Percentiles rank a stretch among this genome's conserved stretches.
Evolutionary conservation across 78 protist species (phyloP).

Genomic region (Dictyostelium capitatum): DNA sequence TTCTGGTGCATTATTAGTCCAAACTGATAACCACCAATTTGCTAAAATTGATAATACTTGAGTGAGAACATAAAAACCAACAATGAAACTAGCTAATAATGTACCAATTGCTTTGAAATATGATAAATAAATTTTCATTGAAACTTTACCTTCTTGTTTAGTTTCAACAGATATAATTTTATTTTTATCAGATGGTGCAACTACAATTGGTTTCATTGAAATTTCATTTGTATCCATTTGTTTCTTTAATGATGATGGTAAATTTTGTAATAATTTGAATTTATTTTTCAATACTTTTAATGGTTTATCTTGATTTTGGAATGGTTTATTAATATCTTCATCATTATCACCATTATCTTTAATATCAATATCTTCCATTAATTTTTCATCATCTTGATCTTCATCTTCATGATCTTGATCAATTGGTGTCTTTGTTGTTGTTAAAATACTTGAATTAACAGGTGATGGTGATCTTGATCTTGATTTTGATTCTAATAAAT

Average conservation of each 20-base stretch:
- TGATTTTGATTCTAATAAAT: not conserved
- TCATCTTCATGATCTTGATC: not conserved
- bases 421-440: not conserved
- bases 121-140: slow-evolving; percentile 21
- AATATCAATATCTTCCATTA: slow-evolving; percentile 46
- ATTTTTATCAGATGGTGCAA: not conserved
- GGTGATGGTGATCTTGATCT: slow-evolving; percentile 28
- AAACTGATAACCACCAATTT: slow-evolving; percentile 59
- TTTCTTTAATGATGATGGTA: slow-evolving; percentile 3
- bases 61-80: slow-evolving; percentile 9
- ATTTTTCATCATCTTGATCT: slow-evolving; percentile 4
- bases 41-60: slow-evolving; percentile 55
- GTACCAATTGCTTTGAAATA: slow-evolving; percentile 72
- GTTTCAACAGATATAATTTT: slow-evolving; percentile 77
- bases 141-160: slow-evolving; percentile 67
- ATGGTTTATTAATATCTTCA: not conserved
- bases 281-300: not conserved
- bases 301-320: not conserved
- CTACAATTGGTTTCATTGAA: not conserved
- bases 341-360: not conserved
- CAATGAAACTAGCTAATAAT: not conserved
- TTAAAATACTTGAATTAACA: not conserved
- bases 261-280: slow-evolving; percentile 1
- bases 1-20: slow-evolving; percentile 12
- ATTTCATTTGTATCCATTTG: not conserved